A percentile compares a stretch with the other conserved stretches of the same genome.
These are phyloP conservation scores for Aphanocladium album DNA, from an alignment of 2,329 filamentous ascomycete species.

Conservation along the genomic window DNA sequence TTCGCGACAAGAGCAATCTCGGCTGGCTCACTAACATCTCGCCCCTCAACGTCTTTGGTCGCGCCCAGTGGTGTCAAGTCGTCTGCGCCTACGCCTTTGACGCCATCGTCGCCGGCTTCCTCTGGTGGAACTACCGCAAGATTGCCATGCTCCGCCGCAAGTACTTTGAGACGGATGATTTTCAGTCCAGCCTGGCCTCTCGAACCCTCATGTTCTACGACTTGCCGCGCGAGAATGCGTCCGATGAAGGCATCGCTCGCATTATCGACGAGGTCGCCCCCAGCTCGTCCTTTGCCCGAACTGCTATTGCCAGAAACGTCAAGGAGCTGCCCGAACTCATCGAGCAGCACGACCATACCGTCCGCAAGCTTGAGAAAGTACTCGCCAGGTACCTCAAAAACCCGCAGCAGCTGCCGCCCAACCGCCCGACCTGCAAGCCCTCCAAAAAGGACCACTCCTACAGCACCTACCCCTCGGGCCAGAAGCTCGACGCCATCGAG, in stretches of 20 bases:
- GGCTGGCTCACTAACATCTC: conserved; percentile 57
- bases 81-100: conserved; percentile 63
- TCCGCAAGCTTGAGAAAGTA: conserved; percentile 75
- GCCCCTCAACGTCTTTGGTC: conserved; percentile 48
- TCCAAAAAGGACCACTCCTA: conserved; percentile 73
- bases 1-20: conserved; percentile 21
- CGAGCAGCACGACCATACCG: conserved; percentile 72
- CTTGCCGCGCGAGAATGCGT: conserved; percentile 68
- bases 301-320: conserved; percentile 84
- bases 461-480: conserved; percentile 56
- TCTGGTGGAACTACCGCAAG: conserved; percentile 86
- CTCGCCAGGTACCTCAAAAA: conserved; percentile 89
- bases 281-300: conserved; percentile 71
- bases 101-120: conserved; percentile 68
- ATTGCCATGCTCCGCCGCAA: conserved; percentile 65
- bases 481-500: conserved; percentile 89
- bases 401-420: conserved; percentile 70
- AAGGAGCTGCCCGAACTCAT: conserved; percentile 85
- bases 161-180: conserved; percentile 83
- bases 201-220: conserved; percentile 72
- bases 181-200: conserved; percentile 81
- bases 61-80: conserved; percentile 55
- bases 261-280: conserved; percentile 78
- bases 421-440: conserved; percentile 72
- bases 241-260: conserved; percentile 81